phyloP scores from a whole-genome alignment of 805 yeast genomes.

The Ogataea nakhonphanomensis region DNA sequence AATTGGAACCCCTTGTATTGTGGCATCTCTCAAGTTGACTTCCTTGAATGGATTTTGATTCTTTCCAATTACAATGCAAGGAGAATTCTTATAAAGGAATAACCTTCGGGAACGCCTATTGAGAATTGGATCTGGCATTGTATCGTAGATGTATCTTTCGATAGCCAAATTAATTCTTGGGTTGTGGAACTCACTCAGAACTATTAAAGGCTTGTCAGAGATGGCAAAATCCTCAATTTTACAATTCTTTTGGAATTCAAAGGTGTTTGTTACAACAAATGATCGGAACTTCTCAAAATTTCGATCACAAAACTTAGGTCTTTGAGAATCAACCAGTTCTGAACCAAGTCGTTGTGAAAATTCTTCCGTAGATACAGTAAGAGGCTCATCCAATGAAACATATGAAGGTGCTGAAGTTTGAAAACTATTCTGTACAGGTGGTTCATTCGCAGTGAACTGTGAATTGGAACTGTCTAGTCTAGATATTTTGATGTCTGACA shows the following conservation, averaged over 20 bases:
- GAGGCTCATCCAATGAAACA: constrained; percentile 11
- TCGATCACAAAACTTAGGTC: no score
- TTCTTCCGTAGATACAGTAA: constrained; percentile 24
- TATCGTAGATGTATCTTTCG: constrained; percentile 72
- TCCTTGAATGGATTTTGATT: constrained; percentile 96
- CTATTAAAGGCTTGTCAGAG: constrained; percentile 43
- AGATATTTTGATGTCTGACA: constrained; percentile 21
- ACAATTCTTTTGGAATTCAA: constrained; percentile 9
- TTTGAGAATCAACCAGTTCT: not conserved
- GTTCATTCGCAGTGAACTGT: not conserved
- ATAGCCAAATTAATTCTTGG: constrained; percentile 79
- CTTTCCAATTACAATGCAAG: constrained; percentile 92
- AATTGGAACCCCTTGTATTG: constrained; percentile 53
- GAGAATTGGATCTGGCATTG: constrained; percentile 47
- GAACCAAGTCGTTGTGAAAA: constrained; percentile 13
- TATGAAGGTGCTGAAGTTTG: not conserved
- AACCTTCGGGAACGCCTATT: constrained; percentile 46
- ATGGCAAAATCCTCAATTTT: constrained; percentile 14
- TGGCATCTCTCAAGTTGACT: constrained; percentile 56
- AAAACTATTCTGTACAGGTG: not conserved
- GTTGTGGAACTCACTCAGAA: constrained; percentile 54
- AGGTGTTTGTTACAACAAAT: constrained; percentile 13
- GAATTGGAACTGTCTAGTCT: not conserved
- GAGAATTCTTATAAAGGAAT: constrained; percentile 69
- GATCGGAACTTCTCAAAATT: constrained; percentile 11